Base-by-base conservation (phyloP, 1,284 basidiomycete genomes). In the Cronartium ribicola region DNA sequence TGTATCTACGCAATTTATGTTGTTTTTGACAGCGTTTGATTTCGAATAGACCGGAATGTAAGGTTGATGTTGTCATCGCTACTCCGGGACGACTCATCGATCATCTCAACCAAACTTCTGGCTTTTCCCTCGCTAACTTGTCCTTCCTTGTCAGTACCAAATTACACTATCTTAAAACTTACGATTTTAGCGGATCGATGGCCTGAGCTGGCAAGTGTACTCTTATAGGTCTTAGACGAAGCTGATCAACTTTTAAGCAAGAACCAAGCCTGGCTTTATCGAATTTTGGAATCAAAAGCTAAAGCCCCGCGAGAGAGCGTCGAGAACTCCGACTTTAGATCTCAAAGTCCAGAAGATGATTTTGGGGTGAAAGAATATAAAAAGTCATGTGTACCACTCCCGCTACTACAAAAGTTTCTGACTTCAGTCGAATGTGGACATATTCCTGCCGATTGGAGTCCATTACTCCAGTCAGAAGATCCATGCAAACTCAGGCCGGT, bases 71-170 rank as follows among this genome's bases (percentile, higher is more conserved):
- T 64, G 83, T 98, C 61, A 92, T 99, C 74, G 95, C 92, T 75
- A 99, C 95, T 0, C 95, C 95, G 0, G 96, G 96, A 59, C 85
- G 96, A 65, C 81, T 99, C 61, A 95, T 97, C 57, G 95, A 98
- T 81, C 95, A 98, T 81, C 83, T 98, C 13, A 88, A 88, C 57
- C 88, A 87, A 36, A 97, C 95, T 0, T 87, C 86, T 0, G 92
- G 94, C 76, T 96, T 98, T 81, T 90, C 92, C 0, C 82, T 98
- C 43, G 91, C 96, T 79, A 94, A 98, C 81, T 84, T 99, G 37
- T 89, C 95, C 37, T 98, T 94, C 82, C 83, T 98, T 72, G 93
- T 91, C 77, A 72, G 82, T 79, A 67, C 44, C 37, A 65, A 29
- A 64, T 22, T 65, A 39, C 8, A 5, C 37, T 62, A 29, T 57